A percentile compares a stretch with the other conserved stretches of the same genome.
Evolutionary conservation across 2,329 filamentous ascomycete species (phyloP).

Genomic region (Didymella sp.): DNA sequence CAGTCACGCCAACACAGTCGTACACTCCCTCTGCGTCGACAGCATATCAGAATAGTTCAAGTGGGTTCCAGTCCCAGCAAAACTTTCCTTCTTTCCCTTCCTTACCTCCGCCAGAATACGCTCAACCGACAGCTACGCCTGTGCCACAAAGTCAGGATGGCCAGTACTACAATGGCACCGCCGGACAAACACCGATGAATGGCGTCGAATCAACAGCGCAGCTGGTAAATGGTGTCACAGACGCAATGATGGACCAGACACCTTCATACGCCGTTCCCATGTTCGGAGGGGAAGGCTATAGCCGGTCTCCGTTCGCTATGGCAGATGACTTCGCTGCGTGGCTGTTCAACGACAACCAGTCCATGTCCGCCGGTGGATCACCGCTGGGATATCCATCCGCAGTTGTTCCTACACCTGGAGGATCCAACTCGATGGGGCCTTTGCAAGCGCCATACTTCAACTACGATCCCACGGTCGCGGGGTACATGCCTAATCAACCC

Average conservation of each 20-base stretch:
- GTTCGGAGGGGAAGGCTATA: conserved; percentile 83
- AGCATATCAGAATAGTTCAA: conserved; percentile 44
- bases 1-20: conserved; percentile 54
- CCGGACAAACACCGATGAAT: conserved; percentile 48
- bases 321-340: conserved; percentile 87
- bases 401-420: conserved; percentile 49
- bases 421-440: conserved; percentile 50
- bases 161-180: conserved; percentile 47
- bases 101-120: conserved; percentile 66
- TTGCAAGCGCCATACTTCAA: conserved; percentile 60
- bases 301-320: conserved; percentile 86
- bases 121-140: conserved; percentile 44
- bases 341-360: conserved; percentile 74
- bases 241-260: conserved; percentile 54
- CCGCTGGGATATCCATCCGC: conserved; percentile 48
- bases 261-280: conserved; percentile 75
- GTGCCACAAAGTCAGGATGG: conserved; percentile 45
- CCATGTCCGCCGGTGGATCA: conserved; percentile 48
- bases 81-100: conserved; percentile 67
- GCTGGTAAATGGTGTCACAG: conserved; percentile 47
- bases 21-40: conserved; percentile 55
- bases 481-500: conserved; percentile 57
- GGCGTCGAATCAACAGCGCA: conserved; percentile 49
- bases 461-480: conserved; percentile 57
- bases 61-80: conserved; percentile 64